A percentile compares a stretch with the other conserved stretches of the same genome.
phyloP scores from a whole-genome alignment of 805 yeast genomes.

The Yamadazyma akitaensis region DNA sequence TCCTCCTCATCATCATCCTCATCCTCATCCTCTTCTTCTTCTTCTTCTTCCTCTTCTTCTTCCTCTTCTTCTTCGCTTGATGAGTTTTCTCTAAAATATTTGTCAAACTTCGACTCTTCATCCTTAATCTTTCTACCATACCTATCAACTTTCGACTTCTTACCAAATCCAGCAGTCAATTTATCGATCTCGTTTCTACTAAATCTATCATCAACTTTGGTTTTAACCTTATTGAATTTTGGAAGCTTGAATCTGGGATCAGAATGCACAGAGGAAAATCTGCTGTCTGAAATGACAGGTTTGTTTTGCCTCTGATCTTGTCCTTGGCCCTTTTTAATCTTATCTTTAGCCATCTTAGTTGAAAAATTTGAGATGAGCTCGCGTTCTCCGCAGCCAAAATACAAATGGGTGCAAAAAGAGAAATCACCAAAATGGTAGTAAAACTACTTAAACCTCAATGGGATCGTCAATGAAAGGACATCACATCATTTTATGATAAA shows the following conservation, averaged over 20 bases:
- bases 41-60: conserved; percentile 16
- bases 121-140: conserved; percentile 72
- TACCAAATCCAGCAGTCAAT: conserved; percentile 37
- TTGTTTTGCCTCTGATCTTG: conserved; percentile 3
- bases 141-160: conserved; percentile 69
- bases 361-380: conserved; percentile 11
- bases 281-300: conserved; percentile 57
- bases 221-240: conserved; percentile 62
- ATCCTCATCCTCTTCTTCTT: conserved; percentile 25
- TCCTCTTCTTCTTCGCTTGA: conserved; percentile 22
- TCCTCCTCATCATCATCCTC: conserved; percentile 31
- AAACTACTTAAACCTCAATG: too few species aligned
- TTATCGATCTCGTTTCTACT: conserved; percentile 58
- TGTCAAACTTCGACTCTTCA: conserved; percentile 56
- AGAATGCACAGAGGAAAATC: conserved; percentile 73
- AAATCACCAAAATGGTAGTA: neutral
- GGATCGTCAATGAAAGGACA: too few species aligned
- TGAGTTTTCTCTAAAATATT: conserved; percentile 50
- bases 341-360: conserved; percentile 11
- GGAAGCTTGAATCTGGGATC: conserved; percentile 89
- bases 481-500: too few species aligned
- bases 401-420: conserved; percentile 1
- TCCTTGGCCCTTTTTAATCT: conserved; percentile 8
- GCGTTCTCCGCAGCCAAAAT: neutral
- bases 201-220: conserved; percentile 84